A percentile compares a stretch with the other conserved stretches of the same genome.
Evolutionary conservation across 768 basidiomycete species (phyloP).

Genomic region (Phlebiopsis gigantea): DNA sequence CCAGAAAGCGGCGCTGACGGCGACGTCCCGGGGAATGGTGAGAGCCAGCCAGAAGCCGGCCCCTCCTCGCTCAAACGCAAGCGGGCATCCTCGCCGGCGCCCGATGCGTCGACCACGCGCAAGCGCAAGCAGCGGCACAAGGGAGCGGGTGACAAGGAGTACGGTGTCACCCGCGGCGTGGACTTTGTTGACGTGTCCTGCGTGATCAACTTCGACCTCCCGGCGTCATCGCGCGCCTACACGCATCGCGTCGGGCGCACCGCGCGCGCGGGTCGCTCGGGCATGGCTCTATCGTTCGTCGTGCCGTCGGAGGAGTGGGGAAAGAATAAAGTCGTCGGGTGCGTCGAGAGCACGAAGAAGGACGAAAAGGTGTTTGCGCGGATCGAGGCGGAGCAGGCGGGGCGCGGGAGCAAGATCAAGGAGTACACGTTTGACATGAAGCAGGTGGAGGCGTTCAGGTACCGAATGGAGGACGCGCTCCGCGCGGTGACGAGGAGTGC

Average conservation of each 20-base stretch:
- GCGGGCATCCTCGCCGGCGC: slow-evolving; percentile 34
- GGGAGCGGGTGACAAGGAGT: slow-evolving; percentile 58
- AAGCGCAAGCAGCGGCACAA: slow-evolving; percentile 47
- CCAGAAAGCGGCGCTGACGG: slow-evolving; percentile 9
- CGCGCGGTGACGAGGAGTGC: slow-evolving; percentile 81
- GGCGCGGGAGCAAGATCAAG: slow-evolving; percentile 53
- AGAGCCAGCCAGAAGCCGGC: slow-evolving; percentile 18
- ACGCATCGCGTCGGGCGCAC: slow-evolving; percentile 96
- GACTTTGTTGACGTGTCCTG: slow-evolving; percentile 97
- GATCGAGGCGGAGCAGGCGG: slow-evolving; percentile 73
- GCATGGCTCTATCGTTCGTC: slow-evolving; percentile 87
- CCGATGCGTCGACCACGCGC: slow-evolving; percentile 33
- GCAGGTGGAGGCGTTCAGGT: slow-evolving; percentile 95
- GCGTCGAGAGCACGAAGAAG: slow-evolving; percentile 59
- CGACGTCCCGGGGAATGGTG: slow-evolving; percentile 23
- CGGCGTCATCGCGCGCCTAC: slow-evolving; percentile 79
- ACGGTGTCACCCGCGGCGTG: slow-evolving; percentile 91
- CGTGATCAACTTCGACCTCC: slow-evolving; percentile 98
- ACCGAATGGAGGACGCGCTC: slow-evolving; percentile 96
- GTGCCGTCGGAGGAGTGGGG: slow-evolving; percentile 67
- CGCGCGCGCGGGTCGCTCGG: slow-evolving; percentile 90
- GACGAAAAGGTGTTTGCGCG: slow-evolving; percentile 76
- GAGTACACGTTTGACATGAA: slow-evolving; percentile 95
- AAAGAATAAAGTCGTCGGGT: slow-evolving; percentile 67
- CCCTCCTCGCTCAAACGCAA: slow-evolving; percentile 50